Base-by-base conservation (phyloP, 164 flowering plant species). In the Vitis rupestris region DNA sequence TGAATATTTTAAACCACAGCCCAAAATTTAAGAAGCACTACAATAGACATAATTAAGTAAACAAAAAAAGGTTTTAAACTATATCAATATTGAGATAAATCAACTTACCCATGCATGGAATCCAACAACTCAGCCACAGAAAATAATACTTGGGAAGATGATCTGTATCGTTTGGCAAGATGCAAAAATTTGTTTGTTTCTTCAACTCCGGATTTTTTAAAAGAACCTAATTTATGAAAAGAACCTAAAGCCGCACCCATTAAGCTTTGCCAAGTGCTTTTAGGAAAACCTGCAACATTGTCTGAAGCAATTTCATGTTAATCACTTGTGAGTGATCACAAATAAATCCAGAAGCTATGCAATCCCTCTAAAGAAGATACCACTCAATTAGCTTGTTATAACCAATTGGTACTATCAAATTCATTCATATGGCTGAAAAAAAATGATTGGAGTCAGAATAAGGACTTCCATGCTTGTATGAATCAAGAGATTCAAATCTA, bases 121-220 rank as follows among this genome's bases (percentile, higher is more conserved):
- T 93, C 94, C 81, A 96, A 82, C 80, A 79, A 83, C 51, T 88
- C 88, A 59, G 99, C 98, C 5, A 88, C 94, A 57, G 95, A 78
- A 68, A 66, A 74, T 72, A 96, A 80, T 31, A 96, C 85, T 66
- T 88, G 98, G 37, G 79, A 56, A 72, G 90, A 89, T 64, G 85
- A 80, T 64, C 78, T 86, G 80, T 87, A 73, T 69, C 78, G 76
- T 74, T 77, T 81, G 6, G 90, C 97, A 76, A 88, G 75, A 74
- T 71, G 66, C 66, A 96, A 61, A 75, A 85, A 74, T 49, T 72
- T 87, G 50, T 80, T 68, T 5, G 81, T 75, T 74, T 76, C 87
- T 27, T 76, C 75, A 59, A 55, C 63, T 37, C 59, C 81, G 68
- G 76, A 9, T 13, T 69, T 64, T 31, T 47, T 63, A 54, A 51